These are phyloP conservation scores for Graphilbum fragrans DNA, from an alignment of 2,329 filamentous ascomycete genomes.

Conservation along the genomic window DNA sequence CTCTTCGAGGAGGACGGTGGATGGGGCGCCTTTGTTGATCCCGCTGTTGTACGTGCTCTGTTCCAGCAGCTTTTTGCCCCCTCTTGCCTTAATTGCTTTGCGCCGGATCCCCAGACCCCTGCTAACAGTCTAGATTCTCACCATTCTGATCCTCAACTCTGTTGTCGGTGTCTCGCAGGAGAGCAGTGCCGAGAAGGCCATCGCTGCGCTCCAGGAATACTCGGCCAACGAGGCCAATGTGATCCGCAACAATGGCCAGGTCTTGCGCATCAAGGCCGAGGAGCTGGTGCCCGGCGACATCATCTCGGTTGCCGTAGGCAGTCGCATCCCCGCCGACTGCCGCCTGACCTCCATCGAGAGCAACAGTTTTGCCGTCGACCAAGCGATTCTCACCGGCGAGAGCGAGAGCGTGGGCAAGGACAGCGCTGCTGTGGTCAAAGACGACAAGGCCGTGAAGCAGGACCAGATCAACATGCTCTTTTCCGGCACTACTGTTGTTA, in stretches of 20 bases:
- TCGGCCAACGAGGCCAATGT: slow-evolving; percentile 97
- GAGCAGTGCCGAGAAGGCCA: slow-evolving; percentile 96
- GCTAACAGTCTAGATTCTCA: slow-evolving; percentile 60
- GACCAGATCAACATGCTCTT: slow-evolving; percentile 98
- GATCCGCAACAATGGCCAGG: slow-evolving; percentile 63
- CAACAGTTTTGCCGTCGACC: slow-evolving; percentile 94
- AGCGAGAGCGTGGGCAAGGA: slow-evolving; percentile 95
- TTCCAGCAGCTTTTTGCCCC: slow-evolving; percentile 14
- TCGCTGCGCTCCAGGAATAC: slow-evolving; percentile 96
- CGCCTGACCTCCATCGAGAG: slow-evolving; percentile 81
- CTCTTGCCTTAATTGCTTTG: neutral
- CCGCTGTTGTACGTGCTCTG: slow-evolving; percentile 81
- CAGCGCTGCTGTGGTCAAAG: slow-evolving; percentile 50
- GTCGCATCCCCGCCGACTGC: slow-evolving; percentile 91
- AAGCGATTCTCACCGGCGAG: slow-evolving; percentile 93
- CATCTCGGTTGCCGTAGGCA: slow-evolving; percentile 75
- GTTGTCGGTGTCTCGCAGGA: slow-evolving; percentile 97
- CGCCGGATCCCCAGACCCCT: neutral
- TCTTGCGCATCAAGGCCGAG: slow-evolving; percentile 84
- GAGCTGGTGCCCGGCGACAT: slow-evolving; percentile 93
- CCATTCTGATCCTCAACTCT: slow-evolving; percentile 91
- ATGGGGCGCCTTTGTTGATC: slow-evolving; percentile 96
- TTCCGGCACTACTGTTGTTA: slow-evolving; percentile 94
- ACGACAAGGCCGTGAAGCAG: slow-evolving; percentile 83
- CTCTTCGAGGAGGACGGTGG: slow-evolving; percentile 87